Base-by-base conservation (phyloP, 192 early-diverging fungal species). In the Chytriomyces confervae region DNA sequence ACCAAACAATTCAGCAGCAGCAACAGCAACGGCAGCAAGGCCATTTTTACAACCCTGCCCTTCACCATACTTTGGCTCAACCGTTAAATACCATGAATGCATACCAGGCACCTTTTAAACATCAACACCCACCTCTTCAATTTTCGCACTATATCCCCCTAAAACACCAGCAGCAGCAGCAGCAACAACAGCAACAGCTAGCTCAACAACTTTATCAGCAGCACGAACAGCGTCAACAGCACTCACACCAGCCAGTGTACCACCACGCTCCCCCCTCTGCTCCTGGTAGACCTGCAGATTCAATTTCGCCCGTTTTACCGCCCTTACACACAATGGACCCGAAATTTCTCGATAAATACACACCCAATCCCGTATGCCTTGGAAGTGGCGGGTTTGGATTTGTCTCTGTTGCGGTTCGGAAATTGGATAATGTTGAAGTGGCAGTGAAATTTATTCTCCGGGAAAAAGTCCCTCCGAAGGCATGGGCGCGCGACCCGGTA, bases 371-470 rank as follows among this genome's bases (percentile, higher is more conserved):
- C 18, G 45, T 44, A 72, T 79, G 75, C 60, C 72, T 80, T 27
- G 91, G 91, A 27, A 86, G 83, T 60, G 92, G 92, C 24, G 92
- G 91, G 10, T 92, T 91, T 79, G 92, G 91, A 13, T 89, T 91
- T 81, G 92, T 92, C 1, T 80, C 90, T 6, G 84, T 87, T 2
- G 91, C 90, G 5, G 79, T 82, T 1, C 86, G 87, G 61, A 79
- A 77, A 13, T 61, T 72, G 3, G 89, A 90, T 74, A 78, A 77
- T 7, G 71, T 79, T 9, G 91, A 92, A 77, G 88, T 92, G 9
- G 92, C 92, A 2, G 91, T 94, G 69, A 94, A 94, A 80, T 89
- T 94, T 68, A 94, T 94, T 49, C 82, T 89, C 23, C 61, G 78
- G 60, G 70, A 81, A 50, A 71, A 78, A 13, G 77, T 89, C 3